Evolutionary conservation across 345 rosid genomes (phyloP).

Genomic region (Moricandia arvensis): DNA sequence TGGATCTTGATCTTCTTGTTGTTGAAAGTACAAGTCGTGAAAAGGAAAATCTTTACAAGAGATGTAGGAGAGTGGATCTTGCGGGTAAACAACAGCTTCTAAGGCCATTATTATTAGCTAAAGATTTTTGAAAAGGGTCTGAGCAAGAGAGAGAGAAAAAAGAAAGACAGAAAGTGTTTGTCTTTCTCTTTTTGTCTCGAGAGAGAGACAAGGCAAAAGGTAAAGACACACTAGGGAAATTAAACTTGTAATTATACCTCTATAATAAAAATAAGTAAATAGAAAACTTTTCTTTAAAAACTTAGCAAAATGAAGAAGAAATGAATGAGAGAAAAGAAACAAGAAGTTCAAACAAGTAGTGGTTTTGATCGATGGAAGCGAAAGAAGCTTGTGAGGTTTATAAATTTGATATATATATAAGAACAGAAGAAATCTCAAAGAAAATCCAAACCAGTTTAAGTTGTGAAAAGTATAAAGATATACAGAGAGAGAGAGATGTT

Average conservation of each 20-base stretch:
- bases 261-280: background rate
- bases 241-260: slow-evolving; percentile 20
- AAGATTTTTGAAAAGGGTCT: background rate
- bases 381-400: slow-evolving; percentile 23
- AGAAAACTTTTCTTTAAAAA: background rate
- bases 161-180: slow-evolving; percentile 34
- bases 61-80: slow-evolving; percentile 55
- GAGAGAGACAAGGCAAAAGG: slow-evolving; percentile 39
- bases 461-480: slow-evolving; percentile 7
- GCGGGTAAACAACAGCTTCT: slow-evolving; percentile 67
- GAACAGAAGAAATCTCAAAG: slow-evolving; percentile 21
- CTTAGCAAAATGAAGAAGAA: background rate
- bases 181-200: slow-evolving; percentile 40
- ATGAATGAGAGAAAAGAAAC: background rate
- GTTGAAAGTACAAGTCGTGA: slow-evolving; percentile 37
- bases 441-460: slow-evolving; percentile 19
- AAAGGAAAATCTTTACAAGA: slow-evolving; percentile 43
- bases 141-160: background rate
- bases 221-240: slow-evolving; percentile 23
- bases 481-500: background rate
- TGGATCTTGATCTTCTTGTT: slow-evolving; percentile 37
- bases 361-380: slow-evolving; percentile 23
- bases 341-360: slow-evolving; percentile 23
- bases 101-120: slow-evolving; percentile 61
- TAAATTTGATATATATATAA: slow-evolving; percentile 14